Base-by-base conservation (phyloP, 208 protist genomes). In the Crithidia fasciculata region DNA sequence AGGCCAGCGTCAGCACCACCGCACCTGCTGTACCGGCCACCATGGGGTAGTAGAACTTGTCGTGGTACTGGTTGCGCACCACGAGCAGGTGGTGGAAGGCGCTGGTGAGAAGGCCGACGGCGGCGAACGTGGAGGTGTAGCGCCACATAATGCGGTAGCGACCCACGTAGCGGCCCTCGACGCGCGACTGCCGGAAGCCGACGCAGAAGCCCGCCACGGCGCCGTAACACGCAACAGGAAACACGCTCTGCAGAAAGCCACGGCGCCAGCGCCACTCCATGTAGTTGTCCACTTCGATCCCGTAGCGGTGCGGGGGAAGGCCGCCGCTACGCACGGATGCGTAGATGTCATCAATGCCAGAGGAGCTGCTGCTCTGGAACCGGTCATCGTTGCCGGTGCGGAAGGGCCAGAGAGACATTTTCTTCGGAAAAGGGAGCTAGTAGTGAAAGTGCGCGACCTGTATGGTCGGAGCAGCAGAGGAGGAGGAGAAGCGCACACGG, bases 311-410 rank as follows among this genome's bases (percentile, higher is more conserved):
- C 40, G 75, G 80, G 15, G 89, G 89, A 40, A 92, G 64, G 40
- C 89, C 76, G n/a, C 73, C 78, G 49, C 61, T 39, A 15, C 90
- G 83, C 41, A 96, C 69, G 9, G 83, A 50, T 63, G 90, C 87
- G 80, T 95, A 96, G 50, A 96, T 91, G 68, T 81, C 82, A 10
- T 89, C 79, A 2, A 18, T 13, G 13, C 58, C 43, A 2, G 57
- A 44, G 2, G 58, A 49, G 28, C 53, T 70, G 40, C 57, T 78
- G 19, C 81, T 81, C 49, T 92, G 86, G 74, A 93, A 96, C 8
- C 86, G 83, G 54, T 93, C 86, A 82, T 96, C 89, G 63, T 96
- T 93, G n/a, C 89, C 92, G 2, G 85, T 95, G 10, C 89, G 86
- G 67, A 96, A 95, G 7, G 92, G 92, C 88, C 89, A 97, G 3